These are phyloP conservation scores for Crithidia brevicula DNA, from an alignment of 208 protist genomes.

Conservation along the genomic window DNA sequence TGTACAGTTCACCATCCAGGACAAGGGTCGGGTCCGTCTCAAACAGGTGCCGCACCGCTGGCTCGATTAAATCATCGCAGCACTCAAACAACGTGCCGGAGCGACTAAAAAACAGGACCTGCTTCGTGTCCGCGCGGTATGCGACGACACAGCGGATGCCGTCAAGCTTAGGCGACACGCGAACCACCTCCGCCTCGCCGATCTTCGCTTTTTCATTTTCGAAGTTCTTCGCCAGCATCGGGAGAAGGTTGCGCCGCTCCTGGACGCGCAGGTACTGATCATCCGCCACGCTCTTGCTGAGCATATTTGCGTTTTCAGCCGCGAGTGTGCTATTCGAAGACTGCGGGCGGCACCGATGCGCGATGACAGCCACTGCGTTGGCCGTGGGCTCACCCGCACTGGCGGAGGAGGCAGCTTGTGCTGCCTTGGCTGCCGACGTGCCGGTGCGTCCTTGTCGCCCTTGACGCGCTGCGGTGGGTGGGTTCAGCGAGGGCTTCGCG, in stretches of 20 bases:
- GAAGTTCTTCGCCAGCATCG: constrained; percentile 90
- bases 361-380: constrained; percentile 13
- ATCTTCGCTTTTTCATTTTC: constrained; percentile 69
- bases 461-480: background rate
- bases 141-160: constrained; percentile 89
- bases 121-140: constrained; percentile 53
- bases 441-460: no score
- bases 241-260: constrained; percentile 77
- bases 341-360: constrained; percentile 65
- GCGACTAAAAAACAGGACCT: constrained; percentile 83
- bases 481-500: constrained; percentile 30
- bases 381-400: background rate
- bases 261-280: constrained; percentile 56
- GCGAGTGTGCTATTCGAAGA: constrained; percentile 43
- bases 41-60: constrained; percentile 63
- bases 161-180: constrained; percentile 90
- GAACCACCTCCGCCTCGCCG: constrained; percentile 45
- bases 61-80: constrained; percentile 77
- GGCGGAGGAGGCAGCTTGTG: background rate
- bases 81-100: constrained; percentile 89
- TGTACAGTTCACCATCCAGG: constrained; percentile 91
- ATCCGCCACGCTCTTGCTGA: constrained; percentile 81
- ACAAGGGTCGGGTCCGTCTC: constrained; percentile 74
- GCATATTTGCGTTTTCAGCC: constrained; percentile 58
- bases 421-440: background rate